phyloP scores from a whole-genome alignment of 805 yeast genomes.

The Metschnikowia peoriensis region DNA sequence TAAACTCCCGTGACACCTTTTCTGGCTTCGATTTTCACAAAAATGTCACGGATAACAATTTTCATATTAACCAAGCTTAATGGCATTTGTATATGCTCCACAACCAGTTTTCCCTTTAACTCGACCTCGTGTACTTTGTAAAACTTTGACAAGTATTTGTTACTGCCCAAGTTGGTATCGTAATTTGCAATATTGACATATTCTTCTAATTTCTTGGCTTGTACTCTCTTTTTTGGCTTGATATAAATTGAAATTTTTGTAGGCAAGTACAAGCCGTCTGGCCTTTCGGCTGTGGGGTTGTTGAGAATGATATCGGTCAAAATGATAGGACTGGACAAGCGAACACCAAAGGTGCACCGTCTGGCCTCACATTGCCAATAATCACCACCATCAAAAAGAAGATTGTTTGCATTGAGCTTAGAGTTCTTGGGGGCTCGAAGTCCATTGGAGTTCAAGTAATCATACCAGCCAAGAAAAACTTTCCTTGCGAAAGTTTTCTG shows the following conservation, averaged over 20 bases:
- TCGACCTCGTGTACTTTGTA: slow-evolving; percentile 28
- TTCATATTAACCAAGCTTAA: slow-evolving; percentile 31
- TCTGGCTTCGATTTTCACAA: slow-evolving; percentile 22
- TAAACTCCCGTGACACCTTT: slow-evolving; percentile 15
- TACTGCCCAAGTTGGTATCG: slow-evolving; percentile 2
- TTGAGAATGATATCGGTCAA: slow-evolving; percentile 35
- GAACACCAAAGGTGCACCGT: slow-evolving; percentile 35
- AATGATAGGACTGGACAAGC: slow-evolving; percentile 31
- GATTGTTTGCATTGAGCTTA: slow-evolving; percentile 40
- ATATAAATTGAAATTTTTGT: slow-evolving; percentile 25
- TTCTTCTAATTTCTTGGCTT: slow-evolving; percentile 18
- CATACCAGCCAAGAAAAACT: slow-evolving; percentile 41
- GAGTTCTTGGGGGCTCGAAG: slow-evolving; percentile 23
- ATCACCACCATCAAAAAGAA: slow-evolving; percentile 32
- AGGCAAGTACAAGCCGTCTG: slow-evolving; percentile 16
- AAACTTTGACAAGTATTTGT: slow-evolving; percentile 31
- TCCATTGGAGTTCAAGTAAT: slow-evolving; percentile 26
- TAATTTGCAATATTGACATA: slow-evolving; percentile 18
- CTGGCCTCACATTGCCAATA: slow-evolving; percentile 34
- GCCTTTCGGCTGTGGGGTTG: slow-evolving; percentile 10
- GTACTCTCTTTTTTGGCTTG: slow-evolving; percentile 26
- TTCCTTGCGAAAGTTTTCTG: slow-evolving; percentile 24
- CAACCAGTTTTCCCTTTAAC: slow-evolving; percentile 13
- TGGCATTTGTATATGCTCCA: slow-evolving; percentile 34
- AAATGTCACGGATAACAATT: slow-evolving; percentile 33